These are phyloP conservation scores for Brassica hybrid DNA, from an alignment of 441 rosid genomes.

Conservation along the genomic window DNA sequence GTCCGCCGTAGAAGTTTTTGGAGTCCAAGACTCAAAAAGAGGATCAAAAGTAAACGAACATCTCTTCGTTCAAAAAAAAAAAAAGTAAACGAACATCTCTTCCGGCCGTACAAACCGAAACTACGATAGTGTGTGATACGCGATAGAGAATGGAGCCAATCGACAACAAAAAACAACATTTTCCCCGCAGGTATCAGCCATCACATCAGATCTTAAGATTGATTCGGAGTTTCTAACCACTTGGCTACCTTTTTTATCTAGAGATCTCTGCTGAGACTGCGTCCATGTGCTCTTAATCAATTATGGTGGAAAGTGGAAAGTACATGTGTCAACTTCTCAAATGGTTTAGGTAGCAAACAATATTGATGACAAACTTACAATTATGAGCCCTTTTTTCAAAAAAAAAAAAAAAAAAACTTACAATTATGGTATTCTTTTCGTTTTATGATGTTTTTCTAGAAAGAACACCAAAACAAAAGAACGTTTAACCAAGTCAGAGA, in stretches of 20 bases:
- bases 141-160: conserved; percentile 31
- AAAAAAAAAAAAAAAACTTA: not conserved
- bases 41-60: not conserved
- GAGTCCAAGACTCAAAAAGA: not conserved
- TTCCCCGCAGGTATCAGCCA: conserved; percentile 59
- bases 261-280: conserved; percentile 73
- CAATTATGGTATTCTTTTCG: not conserved
- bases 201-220: too few species aligned
- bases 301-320: not conserved
- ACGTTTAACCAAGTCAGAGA: not conserved
- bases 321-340: not conserved
- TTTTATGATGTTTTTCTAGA: not conserved
- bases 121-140: not conserved
- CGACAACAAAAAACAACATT: conserved; percentile 52
- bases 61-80: too few species aligned
- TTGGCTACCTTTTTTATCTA: conserved; percentile 83
- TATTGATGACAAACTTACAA: not conserved
- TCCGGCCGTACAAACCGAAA: not conserved
- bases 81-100: too few species aligned
- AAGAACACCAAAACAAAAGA: not conserved
- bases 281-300: conserved; percentile 42
- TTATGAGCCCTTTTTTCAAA: too few species aligned
- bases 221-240: conserved; percentile 76
- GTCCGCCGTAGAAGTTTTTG: not conserved
- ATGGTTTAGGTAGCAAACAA: not conserved